A percentile compares a stretch with the other conserved stretches of the same genome.
Conservation (phyloP, 2,329 filamentous ascomycete species). For the Colletotrichum sidae region DNA sequence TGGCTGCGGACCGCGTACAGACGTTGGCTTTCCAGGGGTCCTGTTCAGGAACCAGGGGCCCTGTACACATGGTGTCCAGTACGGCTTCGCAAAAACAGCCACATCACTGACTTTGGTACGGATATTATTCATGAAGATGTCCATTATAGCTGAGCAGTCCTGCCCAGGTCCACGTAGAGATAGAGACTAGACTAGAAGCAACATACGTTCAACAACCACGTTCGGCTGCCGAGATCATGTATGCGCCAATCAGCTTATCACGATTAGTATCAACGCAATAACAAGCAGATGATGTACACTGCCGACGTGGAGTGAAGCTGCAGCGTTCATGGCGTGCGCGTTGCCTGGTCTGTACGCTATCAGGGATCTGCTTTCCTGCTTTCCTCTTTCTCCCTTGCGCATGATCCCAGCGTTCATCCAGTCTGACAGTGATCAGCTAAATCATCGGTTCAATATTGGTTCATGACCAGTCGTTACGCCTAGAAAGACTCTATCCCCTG, state of each 20-base stretch:
- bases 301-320: not conserved
- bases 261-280: not conserved
- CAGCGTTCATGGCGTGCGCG: no score
- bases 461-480: no score
- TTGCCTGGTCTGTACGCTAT: not conserved
- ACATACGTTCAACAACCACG: not conserved
- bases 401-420: conserved; percentile 15
- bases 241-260: conserved; percentile 19
- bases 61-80: no score
- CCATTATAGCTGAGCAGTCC: no score
- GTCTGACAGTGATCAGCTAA: conserved; percentile 8
- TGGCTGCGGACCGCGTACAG: conserved; percentile 15
- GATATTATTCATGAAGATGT: no score
- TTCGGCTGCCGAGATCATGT: conserved; percentile 19
- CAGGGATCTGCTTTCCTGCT: conserved; percentile 6
- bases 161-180: not conserved
- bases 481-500: no score
- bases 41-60: no score
- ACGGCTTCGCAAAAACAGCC: no score
- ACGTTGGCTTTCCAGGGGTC: not conserved
- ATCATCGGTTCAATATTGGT: not conserved
- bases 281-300: no score
- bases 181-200: conserved; percentile 1
- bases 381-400: conserved; percentile 3
- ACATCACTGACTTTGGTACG: no score